These are phyloP conservation scores for Solanum pimpinellifolium DNA, from an alignment of 257 asterid genomes.

Conservation along the genomic window DNA sequence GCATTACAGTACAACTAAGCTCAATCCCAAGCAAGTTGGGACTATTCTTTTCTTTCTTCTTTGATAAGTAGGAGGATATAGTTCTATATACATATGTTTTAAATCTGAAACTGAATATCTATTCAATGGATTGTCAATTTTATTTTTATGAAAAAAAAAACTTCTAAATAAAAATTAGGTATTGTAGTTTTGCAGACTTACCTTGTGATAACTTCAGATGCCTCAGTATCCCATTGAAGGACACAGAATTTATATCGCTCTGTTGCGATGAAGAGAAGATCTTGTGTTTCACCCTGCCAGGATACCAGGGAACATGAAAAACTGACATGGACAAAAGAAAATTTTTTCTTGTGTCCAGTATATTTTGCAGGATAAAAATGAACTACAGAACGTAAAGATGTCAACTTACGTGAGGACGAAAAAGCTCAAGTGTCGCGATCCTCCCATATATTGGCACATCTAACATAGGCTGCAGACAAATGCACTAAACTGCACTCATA, in stretches of 20 bases:
- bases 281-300: conserved; percentile 87
- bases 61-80: not conserved
- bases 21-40: not conserved
- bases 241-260: conserved; percentile 91
- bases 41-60: not conserved
- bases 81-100: not conserved
- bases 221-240: conserved; percentile 85
- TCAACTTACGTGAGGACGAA: conserved; percentile 88
- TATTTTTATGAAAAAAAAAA: not conserved
- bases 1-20: not conserved
- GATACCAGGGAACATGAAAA: not conserved
- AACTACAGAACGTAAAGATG: not conserved
- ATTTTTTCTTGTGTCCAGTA: not conserved
- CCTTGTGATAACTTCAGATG: conserved; percentile 75
- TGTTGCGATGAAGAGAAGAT: conserved; percentile 77
- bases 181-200: conserved; percentile 6
- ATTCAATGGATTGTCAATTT: not conserved
- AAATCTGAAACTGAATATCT: not conserved
- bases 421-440: conserved; percentile 95
- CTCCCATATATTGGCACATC: conserved; percentile 99
- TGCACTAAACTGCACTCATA: conserved; percentile 2
- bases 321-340: not conserved
- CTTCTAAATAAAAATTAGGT: not conserved
- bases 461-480: conserved; percentile 68
- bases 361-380: not conserved